These are phyloP conservation scores for Parafenestella ontariensis DNA, from an alignment of 2,329 filamentous ascomycete species.

Conservation along the genomic window DNA sequence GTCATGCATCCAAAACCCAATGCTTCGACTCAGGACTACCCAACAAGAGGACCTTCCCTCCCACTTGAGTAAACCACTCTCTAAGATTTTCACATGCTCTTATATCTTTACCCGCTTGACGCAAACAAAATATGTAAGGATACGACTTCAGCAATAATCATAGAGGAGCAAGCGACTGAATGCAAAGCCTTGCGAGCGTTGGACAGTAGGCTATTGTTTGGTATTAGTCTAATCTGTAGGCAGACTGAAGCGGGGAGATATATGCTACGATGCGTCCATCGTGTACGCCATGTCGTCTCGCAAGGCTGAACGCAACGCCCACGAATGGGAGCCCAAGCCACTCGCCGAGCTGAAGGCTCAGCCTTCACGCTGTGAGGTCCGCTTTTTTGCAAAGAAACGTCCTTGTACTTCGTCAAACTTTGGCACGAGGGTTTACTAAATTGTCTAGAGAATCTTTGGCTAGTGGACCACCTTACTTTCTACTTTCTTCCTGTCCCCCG, in stretches of 20 bases:
- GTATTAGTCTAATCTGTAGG: background rate
- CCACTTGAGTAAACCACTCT: background rate
- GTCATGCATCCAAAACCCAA: background rate
- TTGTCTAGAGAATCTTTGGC: background rate
- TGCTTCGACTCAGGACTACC: background rate
- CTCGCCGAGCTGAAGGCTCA: background rate
- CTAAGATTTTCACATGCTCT: no score
- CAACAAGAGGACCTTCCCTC: background rate
- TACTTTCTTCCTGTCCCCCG: background rate
- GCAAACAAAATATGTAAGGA: no score
- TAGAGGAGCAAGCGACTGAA: background rate
- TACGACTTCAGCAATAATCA: background rate
- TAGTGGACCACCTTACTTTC: background rate
- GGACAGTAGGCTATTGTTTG: background rate
- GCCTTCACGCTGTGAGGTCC: background rate
- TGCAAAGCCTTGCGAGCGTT: background rate
- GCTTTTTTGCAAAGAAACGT: no score
- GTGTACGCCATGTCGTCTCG: background rate
- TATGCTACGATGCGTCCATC: background rate
- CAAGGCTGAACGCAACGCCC: background rate
- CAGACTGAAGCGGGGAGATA: background rate
- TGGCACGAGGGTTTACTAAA: no score
- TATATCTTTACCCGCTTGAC: no score
- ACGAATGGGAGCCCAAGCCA: background rate
- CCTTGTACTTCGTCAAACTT: no score